phyloP scores from a whole-genome alignment of 805 yeast genomes.

The Saturnispora zaruensis region DNA sequence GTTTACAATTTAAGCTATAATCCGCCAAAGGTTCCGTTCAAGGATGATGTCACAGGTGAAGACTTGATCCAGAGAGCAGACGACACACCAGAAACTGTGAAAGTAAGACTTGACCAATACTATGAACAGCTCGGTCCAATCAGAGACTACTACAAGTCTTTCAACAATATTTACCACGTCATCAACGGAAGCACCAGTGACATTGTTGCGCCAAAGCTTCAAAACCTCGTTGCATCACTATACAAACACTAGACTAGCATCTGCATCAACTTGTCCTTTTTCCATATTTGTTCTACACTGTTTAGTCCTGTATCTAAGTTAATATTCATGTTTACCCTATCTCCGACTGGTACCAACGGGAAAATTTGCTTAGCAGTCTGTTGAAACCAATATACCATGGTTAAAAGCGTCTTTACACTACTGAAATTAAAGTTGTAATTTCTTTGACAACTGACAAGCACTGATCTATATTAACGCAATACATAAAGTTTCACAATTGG shows the following conservation, averaged over 20 bases:
- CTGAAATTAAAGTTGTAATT: too few species aligned
- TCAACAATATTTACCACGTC: slow-evolving; percentile 39
- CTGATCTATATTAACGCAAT: too few species aligned
- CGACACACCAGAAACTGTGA: slow-evolving; percentile 69
- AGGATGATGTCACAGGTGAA: slow-evolving; percentile 87
- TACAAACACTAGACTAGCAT: neutral
- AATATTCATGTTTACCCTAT: neutral
- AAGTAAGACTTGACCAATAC: slow-evolving; percentile 56
- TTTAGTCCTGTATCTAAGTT: neutral
- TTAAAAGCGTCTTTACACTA: too few species aligned
- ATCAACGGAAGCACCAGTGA: slow-evolving; percentile 79
- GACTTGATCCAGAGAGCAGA: slow-evolving; percentile 71
- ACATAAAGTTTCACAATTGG: too few species aligned
- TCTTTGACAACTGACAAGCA: too few species aligned
- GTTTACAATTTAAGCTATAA: slow-evolving; percentile 79
- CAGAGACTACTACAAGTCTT: slow-evolving; percentile 45
- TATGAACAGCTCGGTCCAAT: slow-evolving; percentile 53
- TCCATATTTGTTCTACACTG: neutral
- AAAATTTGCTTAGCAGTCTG: neutral
- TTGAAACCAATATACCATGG: too few species aligned
- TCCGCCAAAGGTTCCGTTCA: slow-evolving; percentile 77
- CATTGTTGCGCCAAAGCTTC: slow-evolving; percentile 66
- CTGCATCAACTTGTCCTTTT: neutral
- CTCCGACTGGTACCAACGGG: neutral
- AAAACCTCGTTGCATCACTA: slow-evolving; percentile 4